These are phyloP conservation scores for Daphne laureola DNA, from an alignment of 441 rosid genomes.

Conservation along the genomic window DNA sequence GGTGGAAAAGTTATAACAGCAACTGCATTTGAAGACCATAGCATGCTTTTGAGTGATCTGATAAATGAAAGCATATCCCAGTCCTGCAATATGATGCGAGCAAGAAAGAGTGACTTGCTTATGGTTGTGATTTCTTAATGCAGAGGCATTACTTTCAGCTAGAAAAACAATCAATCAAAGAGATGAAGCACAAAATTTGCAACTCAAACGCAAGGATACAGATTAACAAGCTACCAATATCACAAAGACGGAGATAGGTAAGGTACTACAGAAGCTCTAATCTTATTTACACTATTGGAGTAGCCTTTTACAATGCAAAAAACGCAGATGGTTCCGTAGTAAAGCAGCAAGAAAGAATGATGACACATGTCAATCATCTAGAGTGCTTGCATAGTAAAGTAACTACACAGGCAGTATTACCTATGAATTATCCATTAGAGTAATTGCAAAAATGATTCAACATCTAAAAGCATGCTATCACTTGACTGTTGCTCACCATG, in stretches of 20 bases:
- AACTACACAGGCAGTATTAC: too few relatives aligned
- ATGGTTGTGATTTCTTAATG: neutral
- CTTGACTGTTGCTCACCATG: constrained; percentile 33
- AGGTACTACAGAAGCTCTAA: too few relatives aligned
- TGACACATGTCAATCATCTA: too few relatives aligned
- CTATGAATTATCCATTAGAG: too few relatives aligned
- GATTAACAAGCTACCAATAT: neutral
- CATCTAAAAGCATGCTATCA: neutral
- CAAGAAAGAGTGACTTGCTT: too few relatives aligned
- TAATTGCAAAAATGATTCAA: too few relatives aligned
- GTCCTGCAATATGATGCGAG: constrained; percentile 38
- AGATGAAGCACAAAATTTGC: constrained; percentile 4
- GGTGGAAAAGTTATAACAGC: constrained; percentile 70
- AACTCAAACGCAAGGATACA: constrained; percentile 1
- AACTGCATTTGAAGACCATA: constrained; percentile 71
- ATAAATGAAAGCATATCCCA: constrained; percentile 80
- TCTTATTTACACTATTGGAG: too few relatives aligned
- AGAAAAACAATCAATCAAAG: neutral
- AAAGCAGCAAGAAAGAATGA: too few relatives aligned
- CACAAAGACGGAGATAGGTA: too few relatives aligned
- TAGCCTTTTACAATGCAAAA: too few relatives aligned
- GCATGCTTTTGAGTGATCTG: constrained; percentile 68
- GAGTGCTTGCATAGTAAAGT: neutral
- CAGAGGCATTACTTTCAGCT: too few relatives aligned
- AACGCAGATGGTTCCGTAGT: too few relatives aligned